Percentiles rank a stretch among this genome's conserved stretches.
These are phyloP conservation scores for Exophiala sideris DNA, from an alignment of 2,329 filamentous ascomycete species.

Conservation along the genomic window DNA sequence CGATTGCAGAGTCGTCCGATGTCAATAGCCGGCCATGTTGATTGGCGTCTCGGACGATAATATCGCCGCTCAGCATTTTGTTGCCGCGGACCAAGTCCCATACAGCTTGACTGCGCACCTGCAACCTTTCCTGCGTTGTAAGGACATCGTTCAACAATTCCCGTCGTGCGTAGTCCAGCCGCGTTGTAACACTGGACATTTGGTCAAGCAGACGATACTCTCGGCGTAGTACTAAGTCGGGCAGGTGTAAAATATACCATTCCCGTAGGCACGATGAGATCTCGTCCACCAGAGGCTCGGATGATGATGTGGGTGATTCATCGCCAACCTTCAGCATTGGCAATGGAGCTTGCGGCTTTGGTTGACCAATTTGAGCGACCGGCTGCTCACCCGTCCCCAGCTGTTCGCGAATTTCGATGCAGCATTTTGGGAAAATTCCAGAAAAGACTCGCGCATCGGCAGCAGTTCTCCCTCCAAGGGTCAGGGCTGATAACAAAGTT, in stretches of 20 bases:
- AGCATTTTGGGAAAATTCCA: slow-evolving; percentile 94
- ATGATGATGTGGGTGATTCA: slow-evolving; percentile 83
- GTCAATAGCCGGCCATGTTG: slow-evolving; percentile 83
- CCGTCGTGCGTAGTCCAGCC: slow-evolving; percentile 79
- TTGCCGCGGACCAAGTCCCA: slow-evolving; percentile 95
- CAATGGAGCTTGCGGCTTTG: slow-evolving; percentile 81
- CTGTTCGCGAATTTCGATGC: slow-evolving; percentile 90
- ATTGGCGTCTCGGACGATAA: slow-evolving; percentile 87
- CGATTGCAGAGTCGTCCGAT: slow-evolving; percentile 86
- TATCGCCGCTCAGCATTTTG: slow-evolving; percentile 87
- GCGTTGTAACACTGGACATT: slow-evolving; percentile 73
- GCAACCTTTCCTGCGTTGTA: slow-evolving; percentile 77
- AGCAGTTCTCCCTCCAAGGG: slow-evolving; percentile 84
- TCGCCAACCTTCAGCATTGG: slow-evolving; percentile 98
- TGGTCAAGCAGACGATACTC: slow-evolving; percentile 79
- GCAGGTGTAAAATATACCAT: slow-evolving; percentile 97
- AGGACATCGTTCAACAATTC: slow-evolving; percentile 93
- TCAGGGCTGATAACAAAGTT: slow-evolving; percentile 85
- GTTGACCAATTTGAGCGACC: slow-evolving; percentile 10
- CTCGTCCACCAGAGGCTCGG: slow-evolving; percentile 92
- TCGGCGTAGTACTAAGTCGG: slow-evolving; percentile 79
- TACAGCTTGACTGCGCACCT: slow-evolving; percentile 80
- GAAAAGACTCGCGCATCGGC: slow-evolving; percentile 95
- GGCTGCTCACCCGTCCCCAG: slow-evolving; percentile 52
- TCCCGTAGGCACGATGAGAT: slow-evolving; percentile 94